A percentile compares a stretch with the other conserved stretches of the same genome.
phyloP scores from a whole-genome alignment of 495 filamentous ascomycete genomes.

The Trichoderma virens region DNA sequence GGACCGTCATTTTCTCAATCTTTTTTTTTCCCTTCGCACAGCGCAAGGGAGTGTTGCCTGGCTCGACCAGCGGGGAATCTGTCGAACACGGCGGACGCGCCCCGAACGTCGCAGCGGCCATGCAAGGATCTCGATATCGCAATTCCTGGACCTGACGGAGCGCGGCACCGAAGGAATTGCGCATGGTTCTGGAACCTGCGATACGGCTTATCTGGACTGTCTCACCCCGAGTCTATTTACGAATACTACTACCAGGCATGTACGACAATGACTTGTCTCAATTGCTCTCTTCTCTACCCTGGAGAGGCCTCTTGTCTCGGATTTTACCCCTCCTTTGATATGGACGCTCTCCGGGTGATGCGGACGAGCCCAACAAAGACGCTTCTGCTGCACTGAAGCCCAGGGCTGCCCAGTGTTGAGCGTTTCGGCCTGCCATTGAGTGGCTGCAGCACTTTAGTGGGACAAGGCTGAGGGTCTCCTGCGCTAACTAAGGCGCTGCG shows the following conservation, averaged over 20 bases:
- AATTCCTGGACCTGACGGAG: background rate
- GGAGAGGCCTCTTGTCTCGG: too few species aligned
- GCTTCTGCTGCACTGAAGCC: background rate
- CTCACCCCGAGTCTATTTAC: background rate
- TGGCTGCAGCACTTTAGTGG: background rate
- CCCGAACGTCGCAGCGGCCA: background rate
- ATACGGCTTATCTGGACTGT: slow-evolving; percentile 2
- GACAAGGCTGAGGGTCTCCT: slow-evolving; percentile 4
- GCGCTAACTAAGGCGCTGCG: background rate
- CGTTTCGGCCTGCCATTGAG: background rate
- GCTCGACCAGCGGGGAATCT: background rate
- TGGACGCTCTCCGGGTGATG: background rate
- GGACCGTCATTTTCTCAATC: background rate
- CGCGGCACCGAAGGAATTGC: background rate
- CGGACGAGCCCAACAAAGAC: background rate
- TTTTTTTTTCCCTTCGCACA: background rate
- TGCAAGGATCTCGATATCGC: background rate
- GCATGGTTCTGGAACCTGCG: background rate
- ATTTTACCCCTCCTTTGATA: too few species aligned
- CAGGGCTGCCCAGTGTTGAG: background rate
- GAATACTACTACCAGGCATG: too few species aligned
- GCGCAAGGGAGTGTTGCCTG: background rate
- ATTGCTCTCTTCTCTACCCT: too few species aligned
- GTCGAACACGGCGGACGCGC: background rate
- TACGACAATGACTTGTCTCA: too few species aligned